Evolutionary conservation across 1,284 basidiomycete species (phyloP), one percentile per base, ranked within the genome.

Genomic region (Cerioporus squamosus): DNA sequence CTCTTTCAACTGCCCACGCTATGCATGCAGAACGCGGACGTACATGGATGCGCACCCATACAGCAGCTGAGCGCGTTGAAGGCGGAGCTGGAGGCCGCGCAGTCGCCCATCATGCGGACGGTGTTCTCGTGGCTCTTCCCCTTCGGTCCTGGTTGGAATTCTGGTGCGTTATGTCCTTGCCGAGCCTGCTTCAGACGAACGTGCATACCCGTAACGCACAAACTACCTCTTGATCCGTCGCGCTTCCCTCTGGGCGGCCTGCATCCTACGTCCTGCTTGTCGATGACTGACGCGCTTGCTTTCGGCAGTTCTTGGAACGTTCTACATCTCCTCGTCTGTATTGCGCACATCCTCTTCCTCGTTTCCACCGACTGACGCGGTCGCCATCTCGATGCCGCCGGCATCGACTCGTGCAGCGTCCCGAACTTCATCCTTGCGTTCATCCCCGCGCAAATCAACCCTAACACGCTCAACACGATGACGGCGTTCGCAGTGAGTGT

Each of bases 401-500:
- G 20, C 47, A 31, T 24, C 14, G 23, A 15, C n/a, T 29, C 12
- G 26, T 33, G 50, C 71, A 94, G 92, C 43, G 85, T 95, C 55
- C 94, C 93, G 52, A 96, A 96, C 77, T 92, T 95, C 68, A 94
- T 96, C 66, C 87, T 96, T 49, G 89, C 91, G 8, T 93, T 94
- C 70, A 95, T 95, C 62, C 93, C 93, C 23, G 88, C 91, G 46
- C 80, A 93, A 71, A 93, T 95, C 67, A 87, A 90, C 73, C 80
- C 83, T 15, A 81, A 92, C 70, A 94, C 91, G 44, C 80, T 95
- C 55, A 95, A 95, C 69, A 94, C 91, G 7, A 95, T 95, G 93
- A 95, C 91, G 40, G 90, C 90, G 9, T 93, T 93, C 71, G 90
- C 91, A 61, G 90, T 91, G 70, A 73, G 85, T 72, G 51, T 55